These are phyloP conservation scores for Clavispora asparagi DNA, from an alignment of 805 yeast species.

Conservation along the genomic window DNA sequence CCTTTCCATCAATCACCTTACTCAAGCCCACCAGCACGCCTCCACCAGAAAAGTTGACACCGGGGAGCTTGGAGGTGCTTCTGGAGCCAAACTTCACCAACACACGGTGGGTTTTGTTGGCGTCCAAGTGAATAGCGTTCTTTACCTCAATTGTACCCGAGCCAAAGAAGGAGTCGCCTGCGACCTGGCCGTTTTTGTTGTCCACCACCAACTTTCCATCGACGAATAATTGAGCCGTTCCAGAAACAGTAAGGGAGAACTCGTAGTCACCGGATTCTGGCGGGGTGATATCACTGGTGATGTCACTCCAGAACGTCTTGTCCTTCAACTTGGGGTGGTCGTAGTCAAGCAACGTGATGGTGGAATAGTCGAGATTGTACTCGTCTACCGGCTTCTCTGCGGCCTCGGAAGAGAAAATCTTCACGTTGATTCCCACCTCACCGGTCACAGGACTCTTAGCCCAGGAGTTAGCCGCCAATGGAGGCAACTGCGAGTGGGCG, in stretches of 20 bases:
- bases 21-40: conserved; percentile 19
- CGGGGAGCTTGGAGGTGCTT: conserved; percentile 15
- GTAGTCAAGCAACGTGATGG: conserved; percentile 16
- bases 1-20: conserved; percentile 17
- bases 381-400: conserved; percentile 23
- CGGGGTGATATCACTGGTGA: conserved; percentile 19
- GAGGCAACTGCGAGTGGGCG: conserved; percentile 27
- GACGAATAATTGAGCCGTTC: conserved; percentile 11
- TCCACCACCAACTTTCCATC: conserved; percentile 11
- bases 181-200: conserved; percentile 4
- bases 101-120: conserved; percentile 5
- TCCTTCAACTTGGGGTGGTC: conserved; percentile 1
- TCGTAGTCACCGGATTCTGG: conserved; percentile 14
- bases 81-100: conserved; percentile 8
- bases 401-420: conserved; percentile 22
- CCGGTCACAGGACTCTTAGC: conserved; percentile 19
- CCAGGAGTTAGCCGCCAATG: conserved; percentile 18
- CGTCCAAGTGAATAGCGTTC: conserved; percentile 4
- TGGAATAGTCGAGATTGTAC: conserved; percentile 11
- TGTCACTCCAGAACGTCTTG: conserved; percentile 14
- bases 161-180: conserved; percentile 9
- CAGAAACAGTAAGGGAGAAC: conserved; percentile 9
- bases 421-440: conserved; percentile 20
- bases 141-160: conserved; percentile 9
- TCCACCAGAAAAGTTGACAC: conserved; percentile 20